These are phyloP conservation scores for Lactarius tabidus DNA, from an alignment of 768 basidiomycete genomes.

Conservation along the genomic window DNA sequence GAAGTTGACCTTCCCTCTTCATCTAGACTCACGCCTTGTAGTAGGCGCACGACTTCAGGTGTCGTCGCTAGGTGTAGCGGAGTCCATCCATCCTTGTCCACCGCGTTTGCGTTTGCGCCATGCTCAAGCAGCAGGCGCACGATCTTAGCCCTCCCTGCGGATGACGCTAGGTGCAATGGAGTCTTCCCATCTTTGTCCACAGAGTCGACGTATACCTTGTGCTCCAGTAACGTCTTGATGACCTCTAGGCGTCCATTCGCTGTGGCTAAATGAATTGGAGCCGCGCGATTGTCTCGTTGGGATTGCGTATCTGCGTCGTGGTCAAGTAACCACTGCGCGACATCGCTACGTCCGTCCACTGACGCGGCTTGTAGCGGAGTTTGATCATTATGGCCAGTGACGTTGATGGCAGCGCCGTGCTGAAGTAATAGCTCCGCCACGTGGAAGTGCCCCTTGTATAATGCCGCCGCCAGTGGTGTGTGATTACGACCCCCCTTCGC, in stretches of 20 bases:
- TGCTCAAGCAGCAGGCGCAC: neutral
- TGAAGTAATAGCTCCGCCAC: neutral
- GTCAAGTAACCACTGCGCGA: neutral
- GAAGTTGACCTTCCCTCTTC: neutral
- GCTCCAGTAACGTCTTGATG: neutral
- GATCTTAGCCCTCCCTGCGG: neutral
- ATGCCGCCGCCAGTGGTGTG: neutral
- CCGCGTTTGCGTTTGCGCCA: neutral
- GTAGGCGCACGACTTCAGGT: neutral
- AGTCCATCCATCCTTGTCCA: neutral
- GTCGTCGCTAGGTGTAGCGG: neutral
- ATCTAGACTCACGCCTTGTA: neutral
- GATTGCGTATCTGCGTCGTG: neutral
- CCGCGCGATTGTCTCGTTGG: neutral
- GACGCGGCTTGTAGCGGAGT: neutral
- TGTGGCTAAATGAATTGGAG: neutral
- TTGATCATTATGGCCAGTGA: rapidly evolving
- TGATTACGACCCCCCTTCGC: neutral
- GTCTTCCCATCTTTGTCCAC: neutral
- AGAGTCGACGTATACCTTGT: neutral
- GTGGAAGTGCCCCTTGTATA: neutral
- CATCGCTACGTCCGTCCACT: neutral
- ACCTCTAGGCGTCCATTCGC: neutral
- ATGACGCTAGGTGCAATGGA: neutral
- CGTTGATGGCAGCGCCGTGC: neutral